Evolutionary conservation across 352 stramenopile species (phyloP).

Genomic region (Phytophthora sp.): DNA sequence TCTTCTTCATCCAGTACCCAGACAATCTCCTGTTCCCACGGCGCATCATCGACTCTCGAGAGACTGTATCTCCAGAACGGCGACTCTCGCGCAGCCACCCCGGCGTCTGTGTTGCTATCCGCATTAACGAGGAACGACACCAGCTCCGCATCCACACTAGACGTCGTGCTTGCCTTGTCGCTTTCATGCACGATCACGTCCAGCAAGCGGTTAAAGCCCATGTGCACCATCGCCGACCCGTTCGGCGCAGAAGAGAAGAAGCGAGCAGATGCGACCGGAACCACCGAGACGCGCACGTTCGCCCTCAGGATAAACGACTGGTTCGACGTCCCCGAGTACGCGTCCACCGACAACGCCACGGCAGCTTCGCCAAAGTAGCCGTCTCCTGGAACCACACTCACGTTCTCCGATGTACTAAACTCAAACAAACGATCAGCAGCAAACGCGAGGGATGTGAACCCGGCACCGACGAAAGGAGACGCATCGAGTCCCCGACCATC

Average conservation of each 20-base stretch:
- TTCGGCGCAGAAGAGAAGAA: slow-evolving; percentile 19
- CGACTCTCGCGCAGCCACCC: not conserved
- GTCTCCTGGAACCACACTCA: slow-evolving; percentile 10
- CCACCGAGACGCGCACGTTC: slow-evolving; percentile 21
- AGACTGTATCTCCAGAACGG: slow-evolving; percentile 16
- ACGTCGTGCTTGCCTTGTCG: not conserved
- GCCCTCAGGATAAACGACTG: slow-evolving; percentile 8
- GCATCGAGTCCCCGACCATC: slow-evolving; percentile 1
- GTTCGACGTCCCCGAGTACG: not conserved
- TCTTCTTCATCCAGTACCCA: slow-evolving; percentile 21
- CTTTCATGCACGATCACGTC: slow-evolving; percentile 16
- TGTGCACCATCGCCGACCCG: slow-evolving; percentile 11
- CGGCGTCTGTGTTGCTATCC: not conserved
- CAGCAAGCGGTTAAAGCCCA: slow-evolving; percentile 28
- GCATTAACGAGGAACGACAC: slow-evolving; percentile 12
- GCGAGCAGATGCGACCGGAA: slow-evolving; percentile 18
- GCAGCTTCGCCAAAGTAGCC: slow-evolving; percentile 22
- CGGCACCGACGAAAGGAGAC: not conserved
- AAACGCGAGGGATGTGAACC: slow-evolving; percentile 19
- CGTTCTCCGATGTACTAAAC: slow-evolving; percentile 6
- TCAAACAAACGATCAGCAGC: slow-evolving; percentile 6
- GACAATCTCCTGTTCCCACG: not conserved
- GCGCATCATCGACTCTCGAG: not conserved
- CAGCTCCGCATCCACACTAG: slow-evolving; percentile 2
- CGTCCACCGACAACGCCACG: slow-evolving; percentile 15